A percentile compares a stretch with the other conserved stretches of the same genome.
These are phyloP conservation scores for Trichophaea hybrida DNA, from an alignment of 2,329 filamentous ascomycete genomes.

Conservation along the genomic window DNA sequence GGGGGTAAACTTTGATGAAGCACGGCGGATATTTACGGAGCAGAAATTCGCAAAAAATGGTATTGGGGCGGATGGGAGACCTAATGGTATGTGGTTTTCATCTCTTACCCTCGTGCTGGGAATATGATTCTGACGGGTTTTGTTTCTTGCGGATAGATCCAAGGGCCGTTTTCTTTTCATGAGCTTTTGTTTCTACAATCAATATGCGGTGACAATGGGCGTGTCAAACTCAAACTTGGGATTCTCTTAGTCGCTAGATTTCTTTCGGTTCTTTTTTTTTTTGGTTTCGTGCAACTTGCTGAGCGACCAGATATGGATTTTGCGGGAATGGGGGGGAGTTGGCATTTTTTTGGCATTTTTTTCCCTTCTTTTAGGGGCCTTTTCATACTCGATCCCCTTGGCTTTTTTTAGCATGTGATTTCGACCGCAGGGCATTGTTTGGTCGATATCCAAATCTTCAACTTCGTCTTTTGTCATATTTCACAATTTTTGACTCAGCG, in stretches of 20 bases:
- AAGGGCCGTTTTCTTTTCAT: slow-evolving; percentile 5
- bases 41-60: slow-evolving; percentile 72
- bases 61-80: slow-evolving; percentile 75
- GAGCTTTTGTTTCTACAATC: neutral
- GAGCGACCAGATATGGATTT: no score
- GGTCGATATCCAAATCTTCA: neutral
- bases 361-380: neutral
- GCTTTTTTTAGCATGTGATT: neutral
- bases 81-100: slow-evolving; percentile 30
- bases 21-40: slow-evolving; percentile 72
- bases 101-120: neutral
- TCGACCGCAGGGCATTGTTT: neutral
- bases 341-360: neutral
- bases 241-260: no score
- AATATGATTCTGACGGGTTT: neutral
- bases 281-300: no score
- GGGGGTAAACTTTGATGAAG: slow-evolving; percentile 77
- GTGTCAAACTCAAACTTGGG: no score
- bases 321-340: no score
- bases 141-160: neutral
- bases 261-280: no score
- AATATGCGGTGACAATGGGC: neutral
- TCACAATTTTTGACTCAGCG: no score
- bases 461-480: neutral
- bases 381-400: neutral